Conservation (phyloP, 768 basidiomycete genomes). For the Termitomyces titanicus region DNA sequence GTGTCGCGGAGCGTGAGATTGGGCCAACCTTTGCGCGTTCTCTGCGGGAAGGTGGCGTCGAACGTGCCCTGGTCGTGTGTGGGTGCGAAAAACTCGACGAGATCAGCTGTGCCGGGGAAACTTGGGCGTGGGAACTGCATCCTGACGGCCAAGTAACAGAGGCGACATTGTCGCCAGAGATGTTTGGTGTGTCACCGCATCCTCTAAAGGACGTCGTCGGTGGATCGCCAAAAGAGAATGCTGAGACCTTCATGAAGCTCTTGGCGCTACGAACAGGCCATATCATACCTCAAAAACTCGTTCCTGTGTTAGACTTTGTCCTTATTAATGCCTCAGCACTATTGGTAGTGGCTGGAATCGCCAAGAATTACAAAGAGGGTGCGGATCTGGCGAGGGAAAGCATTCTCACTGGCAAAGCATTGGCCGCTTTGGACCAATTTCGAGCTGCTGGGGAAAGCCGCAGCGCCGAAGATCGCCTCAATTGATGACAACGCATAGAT, state of each 20-base stretch:
- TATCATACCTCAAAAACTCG: conserved; percentile 50
- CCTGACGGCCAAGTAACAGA: conserved; percentile 59
- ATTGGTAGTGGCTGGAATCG: conserved; percentile 78
- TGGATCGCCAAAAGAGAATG: conserved; percentile 75
- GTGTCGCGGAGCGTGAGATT: conserved; percentile 79
- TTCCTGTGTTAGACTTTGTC: conserved; percentile 80
- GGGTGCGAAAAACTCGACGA: conserved; percentile 91
- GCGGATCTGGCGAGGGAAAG: conserved; percentile 63
- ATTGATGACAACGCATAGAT: background rate
- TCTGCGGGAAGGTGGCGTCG: conserved; percentile 69
- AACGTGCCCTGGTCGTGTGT: conserved; percentile 88
- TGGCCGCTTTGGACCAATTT: conserved; percentile 52
- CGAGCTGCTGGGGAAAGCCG: conserved; percentile 36
- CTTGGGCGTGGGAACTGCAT: conserved; percentile 80
- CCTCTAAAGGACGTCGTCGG: conserved; percentile 69
- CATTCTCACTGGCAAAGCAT: conserved; percentile 55
- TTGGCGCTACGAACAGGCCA: conserved; percentile 47
- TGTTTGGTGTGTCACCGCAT: conserved; percentile 76
- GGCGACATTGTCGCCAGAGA: conserved; percentile 56
- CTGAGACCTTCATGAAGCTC: conserved; percentile 62
- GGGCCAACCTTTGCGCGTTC: conserved; percentile 80
- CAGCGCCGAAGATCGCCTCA: conserved; percentile 10
- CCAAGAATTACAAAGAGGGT: conserved; percentile 66
- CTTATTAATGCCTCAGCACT: conserved; percentile 88
- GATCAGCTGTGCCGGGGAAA: conserved; percentile 91